These are phyloP conservation scores for Apiospora sp. DNA, from an alignment of 2,329 filamentous ascomycete species.

Conservation along the genomic window DNA sequence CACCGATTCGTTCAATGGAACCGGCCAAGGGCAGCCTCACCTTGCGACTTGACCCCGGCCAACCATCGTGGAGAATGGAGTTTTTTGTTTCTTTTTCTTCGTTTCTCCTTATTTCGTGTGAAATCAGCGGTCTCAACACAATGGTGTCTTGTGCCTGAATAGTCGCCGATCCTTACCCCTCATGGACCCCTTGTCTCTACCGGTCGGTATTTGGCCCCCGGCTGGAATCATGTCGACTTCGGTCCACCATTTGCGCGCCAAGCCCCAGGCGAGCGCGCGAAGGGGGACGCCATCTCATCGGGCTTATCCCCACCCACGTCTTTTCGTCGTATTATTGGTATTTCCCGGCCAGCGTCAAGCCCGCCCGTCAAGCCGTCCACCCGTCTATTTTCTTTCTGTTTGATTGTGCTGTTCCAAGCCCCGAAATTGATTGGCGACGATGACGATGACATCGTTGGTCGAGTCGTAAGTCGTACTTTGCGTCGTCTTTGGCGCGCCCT, in stretches of 20 bases:
- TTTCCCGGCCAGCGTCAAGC: constrained; percentile 1
- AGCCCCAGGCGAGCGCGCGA: neutral
- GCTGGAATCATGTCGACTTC: constrained; percentile 14
- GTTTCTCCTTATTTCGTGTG: neutral
- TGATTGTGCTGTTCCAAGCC: constrained; percentile 11
- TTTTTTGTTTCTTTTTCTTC: neutral
- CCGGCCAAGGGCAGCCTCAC: constrained; percentile 11
- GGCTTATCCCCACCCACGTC: neutral
- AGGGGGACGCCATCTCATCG: neutral
- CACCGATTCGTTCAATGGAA: constrained; percentile 9
- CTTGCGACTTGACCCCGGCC: neutral
- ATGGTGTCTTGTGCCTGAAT: constrained; percentile 18
- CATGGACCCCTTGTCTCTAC: constrained; percentile 6
- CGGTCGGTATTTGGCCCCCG: constrained; percentile 5
- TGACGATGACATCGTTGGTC: constrained; percentile 1
- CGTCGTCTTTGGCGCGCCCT: no score
- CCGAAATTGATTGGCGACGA: constrained; percentile 14
- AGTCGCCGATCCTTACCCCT: constrained; percentile 5
- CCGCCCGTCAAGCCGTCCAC: neutral
- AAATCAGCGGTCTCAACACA: constrained; percentile 14
- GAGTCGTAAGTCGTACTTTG: neutral
- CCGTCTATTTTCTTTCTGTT: neutral
- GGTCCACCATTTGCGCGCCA: constrained; percentile 12
- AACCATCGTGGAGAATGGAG: neutral
- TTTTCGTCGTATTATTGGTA: neutral